These are phyloP conservation scores for Rhizoctonia solani DNA, from an alignment of 1,284 basidiomycete genomes.

Conservation along the genomic window DNA sequence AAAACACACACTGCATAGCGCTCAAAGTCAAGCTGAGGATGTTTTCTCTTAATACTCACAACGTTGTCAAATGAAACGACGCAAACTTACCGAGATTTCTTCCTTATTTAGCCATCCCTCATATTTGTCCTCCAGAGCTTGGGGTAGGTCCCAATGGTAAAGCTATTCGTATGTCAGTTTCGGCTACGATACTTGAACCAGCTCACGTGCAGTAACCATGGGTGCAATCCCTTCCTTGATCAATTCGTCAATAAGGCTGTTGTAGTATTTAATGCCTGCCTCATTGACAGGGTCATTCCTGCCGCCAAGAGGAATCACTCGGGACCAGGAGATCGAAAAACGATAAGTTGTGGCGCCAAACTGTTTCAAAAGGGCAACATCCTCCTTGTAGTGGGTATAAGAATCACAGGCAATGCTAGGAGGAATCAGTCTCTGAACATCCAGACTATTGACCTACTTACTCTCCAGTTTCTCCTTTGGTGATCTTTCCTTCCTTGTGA, in stretches of 20 bases:
- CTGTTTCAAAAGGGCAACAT: constrained; percentile 62
- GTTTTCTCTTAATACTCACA: constrained; percentile 32
- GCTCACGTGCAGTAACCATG: constrained; percentile 58
- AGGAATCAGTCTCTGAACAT: constrained; percentile 41
- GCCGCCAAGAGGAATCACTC: constrained; percentile 70
- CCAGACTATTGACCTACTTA: not conserved
- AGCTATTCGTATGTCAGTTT: constrained; percentile 54
- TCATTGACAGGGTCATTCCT: constrained; percentile 68
- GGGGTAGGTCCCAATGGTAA: constrained; percentile 82
- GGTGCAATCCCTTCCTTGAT: constrained; percentile 64
- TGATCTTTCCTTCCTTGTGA: constrained; percentile 1
- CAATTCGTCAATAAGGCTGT: constrained; percentile 64
- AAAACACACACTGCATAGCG: constrained; percentile 71
- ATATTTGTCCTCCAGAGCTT: constrained; percentile 68
- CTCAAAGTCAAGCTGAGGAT: constrained; percentile 60
- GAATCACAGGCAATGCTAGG: constrained; percentile 66
- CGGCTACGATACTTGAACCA: constrained; percentile 31
- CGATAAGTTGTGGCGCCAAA: constrained; percentile 62
- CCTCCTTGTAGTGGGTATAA: constrained; percentile 66
- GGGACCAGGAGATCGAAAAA: constrained; percentile 74
- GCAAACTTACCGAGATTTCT: constrained; percentile 47
- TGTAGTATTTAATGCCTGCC: constrained; percentile 68
- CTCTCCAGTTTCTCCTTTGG: constrained; percentile 20
- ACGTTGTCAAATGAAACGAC: not conserved
- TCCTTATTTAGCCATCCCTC: constrained; percentile 70